Conservation (phyloP, 2,329 filamentous ascomycete species). For the Sclerotiophoma versabilis region DNA sequence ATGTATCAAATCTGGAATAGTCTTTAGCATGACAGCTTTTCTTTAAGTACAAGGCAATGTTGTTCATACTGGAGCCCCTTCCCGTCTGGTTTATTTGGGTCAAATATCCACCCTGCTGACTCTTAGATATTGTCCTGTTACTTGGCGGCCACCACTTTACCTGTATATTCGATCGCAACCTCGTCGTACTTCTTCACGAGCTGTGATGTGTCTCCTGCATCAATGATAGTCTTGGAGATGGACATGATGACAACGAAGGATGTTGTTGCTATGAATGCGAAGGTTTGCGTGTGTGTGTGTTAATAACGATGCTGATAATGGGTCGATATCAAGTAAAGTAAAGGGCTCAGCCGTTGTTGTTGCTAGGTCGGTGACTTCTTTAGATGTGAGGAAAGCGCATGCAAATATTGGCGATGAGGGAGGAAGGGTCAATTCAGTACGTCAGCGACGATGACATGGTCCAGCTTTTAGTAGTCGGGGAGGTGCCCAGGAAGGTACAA, state of each 20-base stretch:
- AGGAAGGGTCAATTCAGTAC: slow-evolving; percentile 5
- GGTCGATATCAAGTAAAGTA: not conserved
- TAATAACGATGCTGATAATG: not conserved
- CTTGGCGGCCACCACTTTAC: too few relatives aligned
- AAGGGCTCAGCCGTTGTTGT: not conserved
- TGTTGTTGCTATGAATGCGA: not conserved
- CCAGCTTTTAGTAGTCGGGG: slow-evolving; percentile 31
- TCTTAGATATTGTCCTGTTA: slow-evolving; percentile 18
- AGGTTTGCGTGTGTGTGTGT: not conserved
- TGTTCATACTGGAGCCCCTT: slow-evolving; percentile 73
- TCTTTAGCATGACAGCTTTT: slow-evolving; percentile 14
- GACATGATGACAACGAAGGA: slow-evolving; percentile 49
- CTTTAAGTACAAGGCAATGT: not conserved
- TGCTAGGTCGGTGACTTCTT: not conserved
- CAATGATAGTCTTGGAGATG: slow-evolving; percentile 72
- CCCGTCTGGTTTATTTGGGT: slow-evolving; percentile 64
- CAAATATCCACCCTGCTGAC: slow-evolving; percentile 71
- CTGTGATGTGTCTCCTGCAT: slow-evolving; percentile 67
- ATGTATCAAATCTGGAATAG: slow-evolving; percentile 81
- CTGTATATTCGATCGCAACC: slow-evolving; percentile 90
- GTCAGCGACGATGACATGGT: slow-evolving; percentile 20
- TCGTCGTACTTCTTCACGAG: slow-evolving; percentile 71
- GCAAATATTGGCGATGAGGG: not conserved
- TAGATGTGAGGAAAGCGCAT: not conserved
- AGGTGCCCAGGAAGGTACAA: slow-evolving; percentile 15